These are phyloP conservation scores for Colletotrichum sp. DNA, from an alignment of 2,329 filamentous ascomycete species.

Conservation along the genomic window DNA sequence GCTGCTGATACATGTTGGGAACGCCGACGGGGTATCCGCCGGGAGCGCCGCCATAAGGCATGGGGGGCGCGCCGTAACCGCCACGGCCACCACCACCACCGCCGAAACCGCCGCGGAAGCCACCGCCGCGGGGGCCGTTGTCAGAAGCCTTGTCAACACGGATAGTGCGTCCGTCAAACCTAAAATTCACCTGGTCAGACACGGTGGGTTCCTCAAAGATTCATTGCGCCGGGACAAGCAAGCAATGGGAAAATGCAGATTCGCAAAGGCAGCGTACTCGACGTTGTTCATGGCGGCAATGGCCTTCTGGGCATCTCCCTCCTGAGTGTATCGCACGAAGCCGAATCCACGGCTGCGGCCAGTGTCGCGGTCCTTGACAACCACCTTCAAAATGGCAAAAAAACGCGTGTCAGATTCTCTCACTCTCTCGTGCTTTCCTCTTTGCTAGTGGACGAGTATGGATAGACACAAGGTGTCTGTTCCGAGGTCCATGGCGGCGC, in stretches of 20 bases:
- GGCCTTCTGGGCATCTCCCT: slow-evolving; percentile 76
- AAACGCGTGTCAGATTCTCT: slow-evolving; percentile 23
- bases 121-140: slow-evolving; percentile 67
- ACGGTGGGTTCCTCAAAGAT: background rate
- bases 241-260: slow-evolving; percentile 10
- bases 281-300: slow-evolving; percentile 84
- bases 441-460: background rate
- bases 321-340: slow-evolving; percentile 87
- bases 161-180: slow-evolving; percentile 92
- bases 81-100: slow-evolving; percentile 41
- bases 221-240: slow-evolving; percentile 24
- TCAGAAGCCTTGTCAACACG: slow-evolving; percentile 96
- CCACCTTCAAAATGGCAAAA: slow-evolving; percentile 64
- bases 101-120: slow-evolving; percentile 46
- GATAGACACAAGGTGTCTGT: slow-evolving; percentile 1
- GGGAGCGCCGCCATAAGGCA: slow-evolving; percentile 29
- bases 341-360: slow-evolving; percentile 96
- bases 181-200: slow-evolving; percentile 37
- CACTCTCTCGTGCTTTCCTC: background rate
- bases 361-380: slow-evolving; percentile 97
- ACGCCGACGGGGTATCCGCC: slow-evolving; percentile 39
- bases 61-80: slow-evolving; percentile 34
- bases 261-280: slow-evolving; percentile 66
- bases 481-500: background rate
- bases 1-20: slow-evolving; percentile 42